A percentile compares a stretch with the other conserved stretches of the same genome.
These are phyloP conservation scores for Ascochyta pisi DNA, from an alignment of 2,329 filamentous ascomycete genomes.

Conservation along the genomic window DNA sequence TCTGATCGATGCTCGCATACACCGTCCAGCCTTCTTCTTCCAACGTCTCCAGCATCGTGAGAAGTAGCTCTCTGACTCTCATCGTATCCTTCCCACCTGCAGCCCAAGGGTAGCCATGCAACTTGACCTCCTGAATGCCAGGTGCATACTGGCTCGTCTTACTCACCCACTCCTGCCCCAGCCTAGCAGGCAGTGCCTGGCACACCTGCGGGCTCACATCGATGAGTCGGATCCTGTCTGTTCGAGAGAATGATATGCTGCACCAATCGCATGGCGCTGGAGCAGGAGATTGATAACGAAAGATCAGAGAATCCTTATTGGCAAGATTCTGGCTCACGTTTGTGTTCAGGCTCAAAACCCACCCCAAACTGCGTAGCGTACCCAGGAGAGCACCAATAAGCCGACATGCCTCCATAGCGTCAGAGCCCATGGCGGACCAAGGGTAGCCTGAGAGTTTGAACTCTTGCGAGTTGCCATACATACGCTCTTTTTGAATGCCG, in stretches of 20 bases:
- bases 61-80: slow-evolving; percentile 43
- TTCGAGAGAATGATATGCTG: slow-evolving; percentile 43
- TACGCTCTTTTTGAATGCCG: slow-evolving; percentile 42
- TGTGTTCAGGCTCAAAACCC: slow-evolving; percentile 48
- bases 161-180: slow-evolving; percentile 21
- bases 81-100: slow-evolving; percentile 47
- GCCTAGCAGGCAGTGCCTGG: slow-evolving; percentile 12
- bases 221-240: slow-evolving; percentile 42
- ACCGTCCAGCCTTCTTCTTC: slow-evolving; percentile 50
- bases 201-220: slow-evolving; percentile 30
- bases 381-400: slow-evolving; percentile 44
- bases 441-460: slow-evolving; percentile 49
- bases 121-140: slow-evolving; percentile 42
- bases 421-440: slow-evolving; percentile 39
- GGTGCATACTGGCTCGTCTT: slow-evolving; percentile 17
- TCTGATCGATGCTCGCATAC: slow-evolving; percentile 51
- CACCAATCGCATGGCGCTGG: slow-evolving; percentile 50
- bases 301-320: slow-evolving; percentile 50
- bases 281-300: slow-evolving; percentile 45
- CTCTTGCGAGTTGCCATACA: slow-evolving; percentile 46
- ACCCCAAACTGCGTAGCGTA: slow-evolving; percentile 45
- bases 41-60: slow-evolving; percentile 45
- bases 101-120: slow-evolving; percentile 44
- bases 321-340: slow-evolving; percentile 44
- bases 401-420: slow-evolving; percentile 40